These are phyloP conservation scores for Magnusiomyces sp. DNA, from an alignment of 1,139 yeast genomes.

Conservation along the genomic window DNA sequence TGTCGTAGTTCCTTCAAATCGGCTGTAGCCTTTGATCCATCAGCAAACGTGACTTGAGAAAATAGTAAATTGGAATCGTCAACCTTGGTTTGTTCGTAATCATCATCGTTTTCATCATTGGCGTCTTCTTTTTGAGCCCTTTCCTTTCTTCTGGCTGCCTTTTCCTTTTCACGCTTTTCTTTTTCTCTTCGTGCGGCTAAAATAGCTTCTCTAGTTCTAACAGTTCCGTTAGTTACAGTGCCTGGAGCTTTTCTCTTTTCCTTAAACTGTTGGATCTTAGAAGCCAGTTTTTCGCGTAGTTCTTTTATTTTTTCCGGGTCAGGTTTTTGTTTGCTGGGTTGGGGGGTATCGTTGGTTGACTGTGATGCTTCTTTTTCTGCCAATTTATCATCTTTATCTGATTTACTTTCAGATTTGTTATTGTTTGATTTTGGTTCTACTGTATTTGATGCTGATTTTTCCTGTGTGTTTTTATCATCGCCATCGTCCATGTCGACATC, in stretches of 20 bases:
- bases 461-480: conserved; percentile 16
- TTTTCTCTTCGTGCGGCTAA: conserved; percentile 32
- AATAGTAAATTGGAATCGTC: conserved; percentile 43
- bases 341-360: not conserved
- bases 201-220: conserved; percentile 44
- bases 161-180: conserved; percentile 39
- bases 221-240: conserved; percentile 68
- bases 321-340: conserved; percentile 38
- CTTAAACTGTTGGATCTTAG: conserved; percentile 58
- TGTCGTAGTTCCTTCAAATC: conserved; percentile 60
- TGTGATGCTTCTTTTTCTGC: conserved; percentile 8
- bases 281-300: conserved; percentile 63
- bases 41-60: conserved; percentile 75
- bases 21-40: conserved; percentile 74
- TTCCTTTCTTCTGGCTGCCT: conserved; percentile 31
- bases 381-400: conserved; percentile 18
- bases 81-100: conserved; percentile 24
- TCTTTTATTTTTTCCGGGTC: conserved; percentile 40
- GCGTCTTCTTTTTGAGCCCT: conserved; percentile 12
- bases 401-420: conserved; percentile 14
- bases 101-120: conserved; percentile 8
- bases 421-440: conserved; percentile 20
- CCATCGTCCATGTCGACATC: conserved; percentile 15
- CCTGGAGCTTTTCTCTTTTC: conserved; percentile 93
- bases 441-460: conserved; percentile 28